phyloP scores from a whole-genome alignment of 176 grass and related monocot species.

The Guadua angustifolia region DNA sequence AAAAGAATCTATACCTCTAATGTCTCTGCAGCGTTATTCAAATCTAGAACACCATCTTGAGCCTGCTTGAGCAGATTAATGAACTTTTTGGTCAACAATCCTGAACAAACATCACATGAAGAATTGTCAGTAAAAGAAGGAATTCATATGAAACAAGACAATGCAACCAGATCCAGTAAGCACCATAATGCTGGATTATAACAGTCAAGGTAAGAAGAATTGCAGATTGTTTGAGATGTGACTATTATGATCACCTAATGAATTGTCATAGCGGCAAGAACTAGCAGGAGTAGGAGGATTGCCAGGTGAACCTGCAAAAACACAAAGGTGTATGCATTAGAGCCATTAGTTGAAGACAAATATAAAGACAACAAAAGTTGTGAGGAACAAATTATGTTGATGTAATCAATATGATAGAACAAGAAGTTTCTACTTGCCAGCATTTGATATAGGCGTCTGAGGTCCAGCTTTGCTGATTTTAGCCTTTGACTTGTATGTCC shows the following conservation, averaged over 20 bases:
- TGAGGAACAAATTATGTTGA: conserved; percentile 23
- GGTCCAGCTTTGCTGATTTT: conserved; percentile 57
- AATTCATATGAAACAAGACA: conserved; percentile 40
- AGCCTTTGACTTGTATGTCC: conserved; percentile 57
- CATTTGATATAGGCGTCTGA: conserved; percentile 65
- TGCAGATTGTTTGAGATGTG: conserved; percentile 34
- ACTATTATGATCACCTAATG: conserved; percentile 67
- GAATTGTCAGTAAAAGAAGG: conserved; percentile 33
- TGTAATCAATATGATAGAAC: conserved; percentile 27
- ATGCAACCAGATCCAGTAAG: conserved; percentile 29
- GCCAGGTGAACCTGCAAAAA: conserved; percentile 60
- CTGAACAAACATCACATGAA: conserved; percentile 50
- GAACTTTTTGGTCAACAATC: conserved; percentile 82
- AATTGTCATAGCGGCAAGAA: conserved; percentile 77
- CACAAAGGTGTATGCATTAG: conserved; percentile 26
- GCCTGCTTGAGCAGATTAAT: conserved; percentile 80
- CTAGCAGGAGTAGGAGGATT: conserved; percentile 73
- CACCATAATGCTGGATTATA: background rate
- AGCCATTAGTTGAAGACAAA: conserved; percentile 26
- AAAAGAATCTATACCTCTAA: conserved; percentile 52
- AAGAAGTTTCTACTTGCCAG: conserved; percentile 61
- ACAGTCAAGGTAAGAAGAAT: conserved; percentile 6
- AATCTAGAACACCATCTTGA: conserved; percentile 79
- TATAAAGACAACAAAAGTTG: background rate
- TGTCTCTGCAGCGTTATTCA: conserved; percentile 77